Percentiles rank a stretch among this genome's conserved stretches.
Evolutionary conservation across 345 rosid genomes (phyloP).

Genomic region (Populus davidiana): DNA sequence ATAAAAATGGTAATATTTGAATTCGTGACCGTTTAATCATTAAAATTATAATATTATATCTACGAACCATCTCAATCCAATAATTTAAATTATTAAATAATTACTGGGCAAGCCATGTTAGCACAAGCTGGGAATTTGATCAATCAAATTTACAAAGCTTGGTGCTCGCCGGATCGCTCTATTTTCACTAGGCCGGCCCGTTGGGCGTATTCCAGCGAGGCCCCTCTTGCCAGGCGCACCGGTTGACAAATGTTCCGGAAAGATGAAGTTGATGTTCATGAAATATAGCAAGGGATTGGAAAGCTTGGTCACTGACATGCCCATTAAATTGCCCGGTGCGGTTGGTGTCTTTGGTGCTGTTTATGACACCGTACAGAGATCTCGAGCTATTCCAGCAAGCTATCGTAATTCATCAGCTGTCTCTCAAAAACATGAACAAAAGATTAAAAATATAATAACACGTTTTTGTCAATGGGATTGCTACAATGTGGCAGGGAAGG

Average conservation of each 20-base stretch:
- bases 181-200: constrained; percentile 50
- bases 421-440: background rate
- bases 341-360: constrained; percentile 49
- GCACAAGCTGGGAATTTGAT: constrained; percentile 30
- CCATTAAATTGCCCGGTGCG: constrained; percentile 37
- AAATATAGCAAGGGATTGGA: constrained; percentile 46
- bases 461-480: constrained; percentile 26
- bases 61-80: too few species aligned
- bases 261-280: constrained; percentile 55
- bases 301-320: constrained; percentile 34
- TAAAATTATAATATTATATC: too few species aligned
- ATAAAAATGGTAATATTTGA: too few species aligned
- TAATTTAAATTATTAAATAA: background rate
- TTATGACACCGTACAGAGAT: constrained; percentile 44
- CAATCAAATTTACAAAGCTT: constrained; percentile 33
- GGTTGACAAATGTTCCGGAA: constrained; percentile 38
- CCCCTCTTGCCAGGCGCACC: constrained; percentile 48
- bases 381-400: constrained; percentile 40
- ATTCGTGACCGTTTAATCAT: too few species aligned
- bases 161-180: constrained; percentile 54
- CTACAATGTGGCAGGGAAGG: constrained; percentile 57
- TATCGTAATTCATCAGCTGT: constrained; percentile 36
- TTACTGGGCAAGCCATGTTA: constrained; percentile 45
- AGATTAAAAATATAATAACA: background rate
- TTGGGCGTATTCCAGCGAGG: constrained; percentile 66